Conservation (phyloP, 345 rosid genomes). For the Passiflora organensis region DNA sequence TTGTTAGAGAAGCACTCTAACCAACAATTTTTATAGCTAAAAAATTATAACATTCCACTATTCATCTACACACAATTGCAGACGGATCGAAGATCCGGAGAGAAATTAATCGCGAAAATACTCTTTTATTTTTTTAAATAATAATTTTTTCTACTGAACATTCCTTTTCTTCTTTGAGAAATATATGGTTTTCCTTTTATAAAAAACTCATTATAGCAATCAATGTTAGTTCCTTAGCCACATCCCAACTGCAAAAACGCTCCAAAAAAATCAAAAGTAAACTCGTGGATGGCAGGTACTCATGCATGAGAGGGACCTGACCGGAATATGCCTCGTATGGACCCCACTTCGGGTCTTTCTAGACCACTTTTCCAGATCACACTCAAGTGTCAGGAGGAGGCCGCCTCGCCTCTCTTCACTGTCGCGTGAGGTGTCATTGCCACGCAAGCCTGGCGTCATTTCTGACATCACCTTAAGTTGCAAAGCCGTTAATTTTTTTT, state of each 20-base stretch:
- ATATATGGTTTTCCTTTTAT: conserved; percentile 6
- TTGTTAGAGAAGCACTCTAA: no score
- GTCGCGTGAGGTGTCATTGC: background rate
- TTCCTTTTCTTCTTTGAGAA: background rate
- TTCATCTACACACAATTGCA: no score
- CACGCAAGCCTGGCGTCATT: conserved; percentile 1
- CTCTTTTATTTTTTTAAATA: no score
- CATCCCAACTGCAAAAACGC: background rate
- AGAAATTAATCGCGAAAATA: no score
- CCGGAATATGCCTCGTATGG: conserved; percentile 13
- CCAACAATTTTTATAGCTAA: no score
- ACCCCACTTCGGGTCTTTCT: conserved; percentile 15
- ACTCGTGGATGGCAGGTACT: background rate
- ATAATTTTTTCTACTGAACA: background rate
- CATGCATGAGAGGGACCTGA: conserved; percentile 7
- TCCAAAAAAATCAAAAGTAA: background rate
- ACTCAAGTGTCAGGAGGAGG: conserved; percentile 10
- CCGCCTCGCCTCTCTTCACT: background rate
- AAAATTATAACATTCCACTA: no score
- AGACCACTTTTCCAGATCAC: conserved; percentile 11
- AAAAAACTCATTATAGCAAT: conserved; percentile 12
- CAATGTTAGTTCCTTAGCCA: conserved; percentile 9
- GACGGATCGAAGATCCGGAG: no score
- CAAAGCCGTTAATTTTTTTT: no score
- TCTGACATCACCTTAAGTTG: background rate